Evolutionary conservation across 2,329 filamentous ascomycete genomes (phyloP).

Genomic region (Aspergillus pseudoglaucus): DNA sequence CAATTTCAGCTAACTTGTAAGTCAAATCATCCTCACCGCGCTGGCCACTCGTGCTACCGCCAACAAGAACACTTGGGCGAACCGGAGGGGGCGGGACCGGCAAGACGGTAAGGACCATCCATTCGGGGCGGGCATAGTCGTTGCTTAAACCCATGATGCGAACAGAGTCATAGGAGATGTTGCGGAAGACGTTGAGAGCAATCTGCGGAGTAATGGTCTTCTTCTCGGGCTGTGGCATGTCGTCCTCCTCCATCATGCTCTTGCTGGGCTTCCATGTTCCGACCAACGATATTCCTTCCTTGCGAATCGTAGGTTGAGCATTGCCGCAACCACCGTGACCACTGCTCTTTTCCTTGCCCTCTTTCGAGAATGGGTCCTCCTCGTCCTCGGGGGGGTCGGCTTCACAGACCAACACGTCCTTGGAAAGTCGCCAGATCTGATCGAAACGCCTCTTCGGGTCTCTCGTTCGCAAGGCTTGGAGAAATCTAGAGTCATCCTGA

Average conservation of each 20-base stretch:
- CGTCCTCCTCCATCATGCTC: constrained; percentile 61
- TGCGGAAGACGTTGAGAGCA: constrained; percentile 78
- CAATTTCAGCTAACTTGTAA: constrained; percentile 97
- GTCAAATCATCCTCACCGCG: constrained; percentile 98
- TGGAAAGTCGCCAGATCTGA: constrained; percentile 84
- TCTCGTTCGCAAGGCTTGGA: constrained; percentile 71
- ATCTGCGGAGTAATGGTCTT: constrained; percentile 74
- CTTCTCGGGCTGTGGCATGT: constrained; percentile 67
- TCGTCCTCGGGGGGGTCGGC: constrained; percentile 64
- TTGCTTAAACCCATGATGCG: constrained; percentile 84
- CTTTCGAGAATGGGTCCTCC: constrained; percentile 64
- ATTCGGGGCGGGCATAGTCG: constrained; percentile 92
- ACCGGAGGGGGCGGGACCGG: constrained; percentile 94
- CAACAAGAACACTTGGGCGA: constrained; percentile 92
- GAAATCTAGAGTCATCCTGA: constrained; percentile 78
- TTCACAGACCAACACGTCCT: constrained; percentile 79
- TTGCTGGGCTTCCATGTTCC: constrained; percentile 66
- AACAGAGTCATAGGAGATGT: constrained; percentile 75
- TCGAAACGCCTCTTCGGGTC: constrained; percentile 95
- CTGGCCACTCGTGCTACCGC: constrained; percentile 84
- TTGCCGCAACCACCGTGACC: constrained; percentile 92
- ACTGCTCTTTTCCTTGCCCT: constrained; percentile 46
- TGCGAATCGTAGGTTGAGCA: constrained; percentile 77
- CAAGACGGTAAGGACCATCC: constrained; percentile 94
- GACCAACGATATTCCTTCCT: constrained; percentile 76